These are phyloP conservation scores for Zopfochytrium polystomum DNA, from an alignment of 371 early-diverging fungal genomes.

Conservation along the genomic window DNA sequence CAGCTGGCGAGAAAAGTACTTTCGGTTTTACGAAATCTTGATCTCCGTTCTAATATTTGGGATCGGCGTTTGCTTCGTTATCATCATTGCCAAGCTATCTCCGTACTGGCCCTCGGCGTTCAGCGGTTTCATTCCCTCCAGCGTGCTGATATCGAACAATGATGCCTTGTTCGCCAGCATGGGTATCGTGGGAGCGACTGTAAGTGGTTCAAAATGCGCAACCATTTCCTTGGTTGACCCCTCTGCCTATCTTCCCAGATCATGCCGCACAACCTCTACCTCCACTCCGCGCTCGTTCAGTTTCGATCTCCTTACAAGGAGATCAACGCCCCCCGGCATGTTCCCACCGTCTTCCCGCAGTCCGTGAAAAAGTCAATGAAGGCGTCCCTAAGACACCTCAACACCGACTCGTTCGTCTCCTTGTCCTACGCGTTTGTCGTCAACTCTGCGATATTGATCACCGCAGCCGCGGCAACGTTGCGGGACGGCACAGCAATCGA, in stretches of 20 bases:
- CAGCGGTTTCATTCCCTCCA: background rate
- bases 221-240: too few relatives aligned
- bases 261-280: constrained; percentile 72
- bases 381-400: constrained; percentile 42
- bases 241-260: constrained; percentile 46
- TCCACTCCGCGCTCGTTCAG: constrained; percentile 67
- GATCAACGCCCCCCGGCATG: background rate
- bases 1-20: constrained; percentile 56
- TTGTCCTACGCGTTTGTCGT: constrained; percentile 71
- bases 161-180: constrained; percentile 32
- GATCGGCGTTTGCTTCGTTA: constrained; percentile 67
- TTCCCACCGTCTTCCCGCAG: background rate
- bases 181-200: constrained; percentile 79
- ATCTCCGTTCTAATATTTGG: constrained; percentile 66
- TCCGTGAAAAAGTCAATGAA: background rate
- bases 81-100: constrained; percentile 14
- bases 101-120: constrained; percentile 21
- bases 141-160: background rate
- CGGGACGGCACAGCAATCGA: too few relatives aligned
- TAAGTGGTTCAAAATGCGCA: too few relatives aligned
- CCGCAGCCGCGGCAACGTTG: constrained; percentile 60
- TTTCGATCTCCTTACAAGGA: constrained; percentile 57
- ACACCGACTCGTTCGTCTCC: constrained; percentile 64
- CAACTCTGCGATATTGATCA: constrained; percentile 75
- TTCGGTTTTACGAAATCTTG: constrained; percentile 64